Evolutionary conservation across 225 moss, liverwort and hornwort genomes (phyloP).

Genomic region (Bryoerythrophyllum caledonicum): DNA sequence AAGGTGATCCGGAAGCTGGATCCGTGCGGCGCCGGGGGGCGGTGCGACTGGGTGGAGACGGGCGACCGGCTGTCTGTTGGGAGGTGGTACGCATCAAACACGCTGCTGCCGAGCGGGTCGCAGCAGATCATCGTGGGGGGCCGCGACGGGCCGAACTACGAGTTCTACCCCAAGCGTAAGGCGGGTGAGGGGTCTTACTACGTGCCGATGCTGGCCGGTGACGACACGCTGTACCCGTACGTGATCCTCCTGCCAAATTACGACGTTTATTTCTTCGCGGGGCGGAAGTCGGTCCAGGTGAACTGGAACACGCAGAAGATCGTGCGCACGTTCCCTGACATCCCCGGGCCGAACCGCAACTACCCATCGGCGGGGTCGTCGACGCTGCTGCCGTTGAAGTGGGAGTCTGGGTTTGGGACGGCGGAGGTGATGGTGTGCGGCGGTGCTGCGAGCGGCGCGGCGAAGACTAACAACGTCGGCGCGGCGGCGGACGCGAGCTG

Average conservation of each 20-base stretch:
- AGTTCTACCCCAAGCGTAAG: constrained; percentile 13
- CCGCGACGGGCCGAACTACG: constrained; percentile 7
- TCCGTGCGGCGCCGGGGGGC: constrained; percentile 14
- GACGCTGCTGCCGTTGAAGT: constrained; percentile 22
- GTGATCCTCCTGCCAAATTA: constrained; percentile 23
- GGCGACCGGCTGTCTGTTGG: not conserved
- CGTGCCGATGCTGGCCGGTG: constrained; percentile 11
- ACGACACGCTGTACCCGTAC: constrained; percentile 25
- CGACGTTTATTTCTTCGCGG: constrained; percentile 29
- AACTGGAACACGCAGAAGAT: constrained; percentile 19
- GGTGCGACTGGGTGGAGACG: constrained; percentile 40
- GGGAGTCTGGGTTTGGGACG: constrained; percentile 1
- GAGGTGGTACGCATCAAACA: constrained; percentile 14
- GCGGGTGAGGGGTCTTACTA: constrained; percentile 3
- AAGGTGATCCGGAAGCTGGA: not conserved
- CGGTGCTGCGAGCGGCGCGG: constrained; percentile 46
- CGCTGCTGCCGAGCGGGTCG: not conserved
- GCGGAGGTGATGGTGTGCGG: constrained; percentile 40
- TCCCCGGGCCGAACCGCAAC: constrained; percentile 33
- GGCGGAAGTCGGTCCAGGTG: constrained; percentile 14
- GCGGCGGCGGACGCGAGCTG: not conserved
- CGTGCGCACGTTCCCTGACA: constrained; percentile 13
- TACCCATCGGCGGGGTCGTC: constrained; percentile 42
- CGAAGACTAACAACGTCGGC: not conserved
- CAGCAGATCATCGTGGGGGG: constrained; percentile 22